phyloP scores from a whole-genome alignment of 2,329 filamentous ascomycete genomes.

The Ascochyta viciae-villosae region DNA sequence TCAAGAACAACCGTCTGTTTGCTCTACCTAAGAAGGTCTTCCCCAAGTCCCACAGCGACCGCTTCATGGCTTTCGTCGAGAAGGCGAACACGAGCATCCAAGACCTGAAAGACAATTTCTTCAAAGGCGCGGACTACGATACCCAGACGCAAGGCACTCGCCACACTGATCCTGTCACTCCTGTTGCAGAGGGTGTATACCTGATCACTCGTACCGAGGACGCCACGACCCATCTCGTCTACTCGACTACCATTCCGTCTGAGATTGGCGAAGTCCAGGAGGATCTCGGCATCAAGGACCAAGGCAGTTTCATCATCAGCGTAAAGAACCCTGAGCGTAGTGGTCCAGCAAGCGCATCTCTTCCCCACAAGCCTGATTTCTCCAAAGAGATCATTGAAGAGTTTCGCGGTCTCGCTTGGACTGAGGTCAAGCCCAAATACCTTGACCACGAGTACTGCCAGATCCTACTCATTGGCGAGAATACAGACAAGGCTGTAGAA shows the following conservation, averaged over 20 bases:
- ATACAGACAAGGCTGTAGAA: constrained; percentile 64
- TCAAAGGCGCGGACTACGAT: constrained; percentile 70
- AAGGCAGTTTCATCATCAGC: constrained; percentile 79
- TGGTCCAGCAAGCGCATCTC: constrained; percentile 67
- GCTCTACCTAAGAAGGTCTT: constrained; percentile 85
- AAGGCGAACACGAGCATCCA: constrained; percentile 71
- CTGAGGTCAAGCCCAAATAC: constrained; percentile 73
- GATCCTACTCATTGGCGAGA: constrained; percentile 79
- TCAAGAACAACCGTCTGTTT: constrained; percentile 72
- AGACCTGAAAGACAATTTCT: constrained; percentile 75
- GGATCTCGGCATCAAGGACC: constrained; percentile 73
- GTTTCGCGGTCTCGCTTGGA: constrained; percentile 77
- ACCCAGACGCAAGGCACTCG: constrained; percentile 78
- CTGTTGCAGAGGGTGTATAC: constrained; percentile 86
- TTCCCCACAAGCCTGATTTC: constrained; percentile 73
- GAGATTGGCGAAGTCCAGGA: constrained; percentile 75
- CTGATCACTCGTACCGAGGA: constrained; percentile 74
- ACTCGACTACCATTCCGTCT: constrained; percentile 77
- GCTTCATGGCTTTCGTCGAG: constrained; percentile 84
- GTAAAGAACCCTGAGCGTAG: constrained; percentile 79
- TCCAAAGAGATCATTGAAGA: constrained; percentile 74
- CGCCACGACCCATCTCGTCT: constrained; percentile 77
- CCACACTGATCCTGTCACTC: constrained; percentile 72
- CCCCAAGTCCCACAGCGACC: constrained; percentile 70
- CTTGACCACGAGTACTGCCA: constrained; percentile 78